phyloP scores from a whole-genome alignment of 106 monocot genomes.

The Triglochin maritima region DNA sequence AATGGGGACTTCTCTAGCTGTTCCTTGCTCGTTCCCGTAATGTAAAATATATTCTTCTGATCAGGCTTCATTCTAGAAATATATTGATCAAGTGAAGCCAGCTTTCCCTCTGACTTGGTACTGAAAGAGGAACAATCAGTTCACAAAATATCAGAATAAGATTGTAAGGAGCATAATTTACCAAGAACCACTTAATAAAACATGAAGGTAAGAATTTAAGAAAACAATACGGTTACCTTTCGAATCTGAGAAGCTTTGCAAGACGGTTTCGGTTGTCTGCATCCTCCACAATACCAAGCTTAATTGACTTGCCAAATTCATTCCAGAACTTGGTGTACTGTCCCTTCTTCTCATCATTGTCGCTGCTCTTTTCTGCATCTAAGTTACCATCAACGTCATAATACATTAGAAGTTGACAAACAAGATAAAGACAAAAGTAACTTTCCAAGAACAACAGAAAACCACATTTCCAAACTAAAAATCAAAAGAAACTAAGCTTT shows the following conservation, averaged over 20 bases:
- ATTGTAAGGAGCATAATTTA: not conserved
- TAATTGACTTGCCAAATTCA: constrained; percentile 94
- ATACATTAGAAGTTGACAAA: not conserved
- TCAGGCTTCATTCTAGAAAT: constrained; percentile 94
- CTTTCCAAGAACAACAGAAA: not conserved
- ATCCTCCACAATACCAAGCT: constrained; percentile 97
- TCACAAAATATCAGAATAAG: too few species aligned
- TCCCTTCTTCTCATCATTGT: constrained; percentile 77
- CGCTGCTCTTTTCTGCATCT: constrained; percentile 42
- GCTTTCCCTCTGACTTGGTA: constrained; percentile 87
- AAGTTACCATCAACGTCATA: not conserved
- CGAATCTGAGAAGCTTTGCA: constrained; percentile 95
- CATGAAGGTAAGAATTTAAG: not conserved
- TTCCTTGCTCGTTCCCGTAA: constrained; percentile 92
- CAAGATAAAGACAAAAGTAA: not conserved
- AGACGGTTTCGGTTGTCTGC: constrained; percentile 91
- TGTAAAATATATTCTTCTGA: constrained; percentile 95
- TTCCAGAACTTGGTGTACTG: constrained; percentile 95
- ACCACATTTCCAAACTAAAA: not conserved
- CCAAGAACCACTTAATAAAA: not conserved
- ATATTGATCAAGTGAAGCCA: constrained; percentile 82
- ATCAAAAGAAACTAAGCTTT: not conserved
- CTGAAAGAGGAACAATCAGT: constrained; percentile 26
- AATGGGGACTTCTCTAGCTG: constrained; percentile 98
- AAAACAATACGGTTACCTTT: constrained; percentile 39